These are phyloP conservation scores for Ustilago curta DNA, from an alignment of 1,284 basidiomycete species.

Conservation along the genomic window DNA sequence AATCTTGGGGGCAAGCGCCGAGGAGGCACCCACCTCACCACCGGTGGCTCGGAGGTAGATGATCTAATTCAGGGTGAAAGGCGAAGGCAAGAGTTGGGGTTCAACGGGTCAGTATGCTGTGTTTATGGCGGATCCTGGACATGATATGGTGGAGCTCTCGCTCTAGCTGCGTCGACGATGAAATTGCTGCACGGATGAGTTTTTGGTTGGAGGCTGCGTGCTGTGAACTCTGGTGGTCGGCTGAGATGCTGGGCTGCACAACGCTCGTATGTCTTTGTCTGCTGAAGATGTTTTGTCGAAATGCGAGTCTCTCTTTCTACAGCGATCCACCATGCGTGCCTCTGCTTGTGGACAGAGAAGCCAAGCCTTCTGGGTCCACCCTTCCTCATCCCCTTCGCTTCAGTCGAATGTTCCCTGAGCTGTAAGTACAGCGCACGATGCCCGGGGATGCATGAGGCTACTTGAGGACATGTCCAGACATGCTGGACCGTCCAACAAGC, in stretches of 20 bases:
- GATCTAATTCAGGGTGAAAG: constrained; percentile 73
- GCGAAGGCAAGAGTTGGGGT: neutral
- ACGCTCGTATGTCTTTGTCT: neutral
- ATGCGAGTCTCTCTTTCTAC: neutral
- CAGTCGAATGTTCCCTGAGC: no score
- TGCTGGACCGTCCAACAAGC: no score
- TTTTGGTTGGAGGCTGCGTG: neutral
- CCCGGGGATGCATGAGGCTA: no score
- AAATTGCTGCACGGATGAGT: constrained; percentile 16
- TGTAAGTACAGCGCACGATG: no score
- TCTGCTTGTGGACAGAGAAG: no score
- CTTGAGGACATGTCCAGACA: no score
- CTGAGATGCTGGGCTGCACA: neutral
- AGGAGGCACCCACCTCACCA: constrained; percentile 99
- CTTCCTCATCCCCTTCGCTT: no score
- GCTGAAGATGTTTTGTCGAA: neutral
- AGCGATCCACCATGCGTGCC: no score
- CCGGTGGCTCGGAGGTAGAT: constrained; percentile 99
- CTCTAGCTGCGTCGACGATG: constrained; percentile 6
- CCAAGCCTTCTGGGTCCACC: no score
- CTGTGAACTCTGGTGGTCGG: neutral
- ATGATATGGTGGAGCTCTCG: neutral
- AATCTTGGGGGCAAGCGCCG: constrained; percentile 98
- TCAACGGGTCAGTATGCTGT: constrained; percentile 21
- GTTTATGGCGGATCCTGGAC: neutral